phyloP scores from a whole-genome alignment of 2,329 filamentous ascomycete genomes.

The Pochonia chlamydosporia region DNA sequence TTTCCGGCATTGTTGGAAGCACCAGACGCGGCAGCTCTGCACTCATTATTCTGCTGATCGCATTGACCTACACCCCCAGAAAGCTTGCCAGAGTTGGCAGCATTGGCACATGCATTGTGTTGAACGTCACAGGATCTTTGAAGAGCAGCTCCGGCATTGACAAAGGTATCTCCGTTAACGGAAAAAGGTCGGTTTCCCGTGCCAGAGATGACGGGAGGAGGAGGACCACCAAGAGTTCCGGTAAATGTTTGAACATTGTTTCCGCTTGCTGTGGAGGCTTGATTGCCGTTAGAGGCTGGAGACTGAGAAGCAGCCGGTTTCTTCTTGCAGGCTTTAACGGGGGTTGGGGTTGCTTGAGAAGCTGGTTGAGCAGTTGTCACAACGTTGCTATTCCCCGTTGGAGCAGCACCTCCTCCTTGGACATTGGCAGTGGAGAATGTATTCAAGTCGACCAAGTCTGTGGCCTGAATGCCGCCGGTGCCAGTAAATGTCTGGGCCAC shows the following conservation, averaged over 20 bases:
- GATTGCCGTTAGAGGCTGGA: no score
- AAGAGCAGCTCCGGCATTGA: conserved; percentile 37
- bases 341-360: no score
- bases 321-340: no score
- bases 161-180: conserved; percentile 52
- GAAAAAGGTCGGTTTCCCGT: conserved; percentile 36
- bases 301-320: no score
- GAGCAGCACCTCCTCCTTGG: no score
- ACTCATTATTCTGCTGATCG: conserved; percentile 32
- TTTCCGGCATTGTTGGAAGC: no score
- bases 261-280: no score
- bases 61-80: conserved; percentile 28
- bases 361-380: no score
- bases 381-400: no score
- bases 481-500: conserved; percentile 26
- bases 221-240: conserved; percentile 26
- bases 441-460: conserved; percentile 14
- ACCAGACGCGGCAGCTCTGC: conserved; percentile 19
- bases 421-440: no score
- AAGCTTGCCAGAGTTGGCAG: conserved; percentile 38
- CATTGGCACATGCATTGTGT: conserved; percentile 44
- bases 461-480: conserved; percentile 20
- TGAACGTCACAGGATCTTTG: conserved; percentile 44
- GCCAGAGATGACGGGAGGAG: conserved; percentile 34
- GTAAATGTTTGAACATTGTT: conserved; percentile 40